These are phyloP conservation scores for Nyctanthes arbortristis DNA, from an alignment of 257 asterid species.

Conservation along the genomic window DNA sequence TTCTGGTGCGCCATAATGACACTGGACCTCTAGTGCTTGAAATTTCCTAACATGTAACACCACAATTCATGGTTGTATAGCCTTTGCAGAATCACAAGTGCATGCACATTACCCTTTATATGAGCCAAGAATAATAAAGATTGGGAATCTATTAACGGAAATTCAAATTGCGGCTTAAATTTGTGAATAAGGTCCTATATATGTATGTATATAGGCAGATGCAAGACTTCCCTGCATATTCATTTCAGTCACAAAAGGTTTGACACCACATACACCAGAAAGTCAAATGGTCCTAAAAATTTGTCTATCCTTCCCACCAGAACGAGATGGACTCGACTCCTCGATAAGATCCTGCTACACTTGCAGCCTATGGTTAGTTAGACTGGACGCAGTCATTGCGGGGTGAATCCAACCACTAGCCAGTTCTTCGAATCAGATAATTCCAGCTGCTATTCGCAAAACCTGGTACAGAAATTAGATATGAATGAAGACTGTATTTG, in stretches of 20 bases:
- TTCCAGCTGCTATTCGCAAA: constrained; percentile 23
- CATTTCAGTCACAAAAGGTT: constrained; percentile 23
- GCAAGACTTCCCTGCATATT: constrained; percentile 13
- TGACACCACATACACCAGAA: constrained; percentile 14
- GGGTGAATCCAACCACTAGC: constrained; percentile 10
- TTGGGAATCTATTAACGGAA: constrained; percentile 12
- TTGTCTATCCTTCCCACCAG: constrained; percentile 6
- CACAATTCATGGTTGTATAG: no score
- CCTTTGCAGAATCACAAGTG: no score
- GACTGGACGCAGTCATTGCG: constrained; percentile 9
- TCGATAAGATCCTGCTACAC: neutral
- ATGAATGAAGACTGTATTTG: constrained; percentile 4
- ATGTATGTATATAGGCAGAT: neutral
- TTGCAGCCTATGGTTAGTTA: constrained; percentile 7
- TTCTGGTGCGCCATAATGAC: no score
- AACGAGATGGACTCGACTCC: neutral
- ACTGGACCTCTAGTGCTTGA: no score
- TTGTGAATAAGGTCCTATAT: neutral
- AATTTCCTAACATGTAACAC: no score
- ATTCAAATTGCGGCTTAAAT: neutral
- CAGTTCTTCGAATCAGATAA: constrained; percentile 9
- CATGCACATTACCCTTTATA: no score
- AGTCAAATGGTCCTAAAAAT: constrained; percentile 7
- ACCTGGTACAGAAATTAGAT: constrained; percentile 26
- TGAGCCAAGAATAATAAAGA: no score